These are phyloP conservation scores for Teratosphaeria zuluensis DNA, from an alignment of 2,329 filamentous ascomycete species.

Conservation along the genomic window DNA sequence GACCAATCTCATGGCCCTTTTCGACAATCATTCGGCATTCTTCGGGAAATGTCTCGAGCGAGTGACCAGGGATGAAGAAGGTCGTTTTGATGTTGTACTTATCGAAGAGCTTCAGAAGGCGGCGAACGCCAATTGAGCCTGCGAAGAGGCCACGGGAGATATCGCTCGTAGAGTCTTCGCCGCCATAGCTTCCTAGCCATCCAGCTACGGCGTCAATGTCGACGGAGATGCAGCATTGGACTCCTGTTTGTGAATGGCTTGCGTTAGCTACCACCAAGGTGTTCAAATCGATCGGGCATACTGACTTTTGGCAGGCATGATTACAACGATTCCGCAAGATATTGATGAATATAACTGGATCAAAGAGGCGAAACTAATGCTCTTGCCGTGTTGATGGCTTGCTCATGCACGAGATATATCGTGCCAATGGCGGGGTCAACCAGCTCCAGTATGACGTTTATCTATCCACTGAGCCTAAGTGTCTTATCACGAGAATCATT, in stretches of 20 bases:
- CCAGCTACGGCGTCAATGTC: conserved; percentile 69
- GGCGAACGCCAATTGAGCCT: conserved; percentile 54
- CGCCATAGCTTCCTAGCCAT: conserved; percentile 66
- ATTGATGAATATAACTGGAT: neutral
- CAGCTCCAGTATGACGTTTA: neutral
- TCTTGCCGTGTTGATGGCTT: neutral
- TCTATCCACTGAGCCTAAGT: neutral
- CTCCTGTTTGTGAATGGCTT: conserved; percentile 9
- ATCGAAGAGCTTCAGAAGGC: conserved; percentile 60
- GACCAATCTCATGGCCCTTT: conserved; percentile 55
- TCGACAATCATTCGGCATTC: conserved; percentile 54
- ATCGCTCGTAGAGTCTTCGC: conserved; percentile 61
- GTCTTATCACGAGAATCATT: neutral
- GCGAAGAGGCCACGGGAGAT: conserved; percentile 60
- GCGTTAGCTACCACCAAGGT: neutral
- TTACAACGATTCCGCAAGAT: neutral
- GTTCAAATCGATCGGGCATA: neutral
- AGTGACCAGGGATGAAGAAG: conserved; percentile 57
- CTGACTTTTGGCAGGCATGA: conserved; percentile 1
- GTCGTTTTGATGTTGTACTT: conserved; percentile 64
- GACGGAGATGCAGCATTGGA: conserved; percentile 36
- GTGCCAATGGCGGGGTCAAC: neutral
- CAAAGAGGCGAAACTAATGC: neutral
- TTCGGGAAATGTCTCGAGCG: conserved; percentile 56
- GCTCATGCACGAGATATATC: neutral